phyloP scores from a whole-genome alignment of 495 filamentous ascomycete species.

The Xylaria acuta region DNA sequence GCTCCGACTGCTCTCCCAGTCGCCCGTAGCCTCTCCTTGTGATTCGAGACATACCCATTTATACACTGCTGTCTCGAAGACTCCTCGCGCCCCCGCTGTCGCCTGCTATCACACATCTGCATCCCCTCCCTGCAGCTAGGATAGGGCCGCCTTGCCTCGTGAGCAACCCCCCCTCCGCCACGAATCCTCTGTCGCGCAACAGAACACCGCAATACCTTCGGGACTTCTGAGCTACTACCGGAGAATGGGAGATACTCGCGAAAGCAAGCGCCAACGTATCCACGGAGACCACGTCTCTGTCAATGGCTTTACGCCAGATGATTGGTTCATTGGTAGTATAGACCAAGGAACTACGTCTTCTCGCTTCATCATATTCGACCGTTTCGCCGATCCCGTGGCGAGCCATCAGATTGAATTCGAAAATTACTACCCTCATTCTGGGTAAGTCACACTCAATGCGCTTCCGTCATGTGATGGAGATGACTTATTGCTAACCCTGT shows the following conservation, averaged over 20 bases:
- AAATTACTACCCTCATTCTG: conserved; percentile 86
- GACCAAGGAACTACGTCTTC: conserved; percentile 95
- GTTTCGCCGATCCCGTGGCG: conserved; percentile 76
- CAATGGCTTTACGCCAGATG: conserved; percentile 23
- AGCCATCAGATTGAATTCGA: conserved; percentile 92
- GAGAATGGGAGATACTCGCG: conserved; percentile 29
- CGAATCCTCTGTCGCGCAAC: neutral
- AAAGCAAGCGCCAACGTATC: conserved; percentile 30
- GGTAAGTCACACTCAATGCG: conserved; percentile 59
- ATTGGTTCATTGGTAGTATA: conserved; percentile 66
- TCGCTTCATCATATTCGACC: conserved; percentile 90
- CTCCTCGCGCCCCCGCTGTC: conserved; percentile 27
- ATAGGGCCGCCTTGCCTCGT: conserved; percentile 38
- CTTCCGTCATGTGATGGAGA: conserved; percentile 25
- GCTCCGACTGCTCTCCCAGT: neutral
- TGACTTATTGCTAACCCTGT: conserved; percentile 16
- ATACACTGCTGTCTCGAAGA: conserved; percentile 3
- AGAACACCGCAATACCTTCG: neutral
- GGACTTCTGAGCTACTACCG: conserved; percentile 19
- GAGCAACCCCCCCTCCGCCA: conserved; percentile 5
- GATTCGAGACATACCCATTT: conserved; percentile 24
- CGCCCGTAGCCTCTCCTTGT: conserved; percentile 23
- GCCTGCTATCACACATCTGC: conserved; percentile 29
- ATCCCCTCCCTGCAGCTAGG: conserved; percentile 34
- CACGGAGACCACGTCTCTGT: conserved; percentile 16